Base-by-base conservation (phyloP, 78 protist genomes). In the Cavenderia fasciculata region DNA sequence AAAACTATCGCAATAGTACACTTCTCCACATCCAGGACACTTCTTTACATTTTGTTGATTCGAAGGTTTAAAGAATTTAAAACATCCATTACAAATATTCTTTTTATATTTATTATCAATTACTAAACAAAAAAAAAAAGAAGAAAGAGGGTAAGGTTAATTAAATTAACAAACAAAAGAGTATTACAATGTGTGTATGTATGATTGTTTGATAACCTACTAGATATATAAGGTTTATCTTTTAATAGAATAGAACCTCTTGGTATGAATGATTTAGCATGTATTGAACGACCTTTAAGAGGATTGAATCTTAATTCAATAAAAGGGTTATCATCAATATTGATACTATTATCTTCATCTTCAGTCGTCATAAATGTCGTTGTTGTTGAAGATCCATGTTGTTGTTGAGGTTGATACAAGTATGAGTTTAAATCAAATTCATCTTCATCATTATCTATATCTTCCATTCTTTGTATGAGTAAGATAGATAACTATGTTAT, bases 1-100 rank as follows among this genome's bases (percentile, higher is more conserved):
- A 43, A 51, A 82, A 7, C 44, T 54, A 33, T 69, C 51, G 31
- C 89, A 82, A 68, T 56, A 82, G 21, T 82, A 66, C 16, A 68
- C 34, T 19, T 68, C 70, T 70, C 70, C 43, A 40, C 89, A 82
- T n/a, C 70, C 43, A 82, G 89, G 89, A 82, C 89, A 82, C 2
- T 23, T 38, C 4, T 33, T 27, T 5, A 82, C 21, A 82, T 82
- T 82, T 25, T 65, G 89, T 68, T 70, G 65, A 68, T 68, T 68
- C n/a, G 75, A 54, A 41, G 65, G 78, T 10, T 25, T 38, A 40
- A 82, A 82, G 25, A 23, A 40, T 56, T 68, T 65, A 29, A 82
- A 82, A 56, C 89, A 82, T 54, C 76, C 56, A 14, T 43, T 61
- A 43, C 89, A 82, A 23, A 82, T 82, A 82, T 68, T 68, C 27